Percentiles rank a stretch among this genome's conserved stretches.
Conservation (phyloP, 768 basidiomycete species). For the Mycena haematopus region DNA sequence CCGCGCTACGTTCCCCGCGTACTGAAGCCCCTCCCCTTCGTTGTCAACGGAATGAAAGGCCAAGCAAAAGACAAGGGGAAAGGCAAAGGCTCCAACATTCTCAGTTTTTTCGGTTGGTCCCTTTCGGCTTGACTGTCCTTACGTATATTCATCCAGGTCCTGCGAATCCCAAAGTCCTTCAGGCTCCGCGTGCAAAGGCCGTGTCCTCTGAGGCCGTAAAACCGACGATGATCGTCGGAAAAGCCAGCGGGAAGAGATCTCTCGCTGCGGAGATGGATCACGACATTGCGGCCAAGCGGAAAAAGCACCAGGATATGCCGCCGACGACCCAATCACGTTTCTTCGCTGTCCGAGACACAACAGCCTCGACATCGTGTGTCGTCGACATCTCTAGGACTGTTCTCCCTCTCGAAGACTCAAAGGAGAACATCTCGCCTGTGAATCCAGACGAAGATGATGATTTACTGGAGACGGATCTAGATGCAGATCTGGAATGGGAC, state of each 20-base stretch:
- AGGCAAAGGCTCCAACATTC: constrained; percentile 51
- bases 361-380: background rate
- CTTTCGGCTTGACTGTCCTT: background rate
- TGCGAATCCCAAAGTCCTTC: constrained; percentile 49
- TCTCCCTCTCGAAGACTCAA: constrained; percentile 16
- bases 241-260: constrained; percentile 78
- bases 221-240: constrained; percentile 48
- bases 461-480: constrained; percentile 21
- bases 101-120: constrained; percentile 69
- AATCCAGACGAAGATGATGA: constrained; percentile 20
- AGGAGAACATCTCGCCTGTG: constrained; percentile 29
- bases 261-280: constrained; percentile 74
- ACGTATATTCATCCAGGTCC: constrained; percentile 36
- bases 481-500: constrained; percentile 30
- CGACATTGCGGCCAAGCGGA: constrained; percentile 60
- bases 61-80: constrained; percentile 55
- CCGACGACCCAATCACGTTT: constrained; percentile 38
- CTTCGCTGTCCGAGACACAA: constrained; percentile 15
- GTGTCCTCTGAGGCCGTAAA: constrained; percentile 27
- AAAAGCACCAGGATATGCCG: constrained; percentile 42
- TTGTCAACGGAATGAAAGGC: constrained; percentile 32
- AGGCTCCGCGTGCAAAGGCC: constrained; percentile 35
- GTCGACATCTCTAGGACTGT: constrained; percentile 20
- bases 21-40: constrained; percentile 46
- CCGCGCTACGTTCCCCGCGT: constrained; percentile 62